Base-by-base conservation (phyloP, 768 basidiomycete species). In the Hygrocybe coccinea region DNA sequence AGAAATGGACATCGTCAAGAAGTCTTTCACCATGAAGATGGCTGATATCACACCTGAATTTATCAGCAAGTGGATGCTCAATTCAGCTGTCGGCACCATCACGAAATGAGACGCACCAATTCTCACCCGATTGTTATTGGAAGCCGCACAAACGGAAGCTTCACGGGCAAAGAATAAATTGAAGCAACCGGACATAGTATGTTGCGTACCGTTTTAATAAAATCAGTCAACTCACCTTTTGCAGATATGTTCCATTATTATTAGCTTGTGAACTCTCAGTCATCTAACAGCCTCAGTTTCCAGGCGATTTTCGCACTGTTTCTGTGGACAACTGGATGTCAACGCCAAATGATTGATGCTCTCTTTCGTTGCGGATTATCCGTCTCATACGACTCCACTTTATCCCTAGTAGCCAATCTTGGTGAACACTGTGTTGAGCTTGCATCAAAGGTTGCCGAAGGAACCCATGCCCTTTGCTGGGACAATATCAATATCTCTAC, bases 401-500 rank as follows among this genome's bases (percentile, higher is more conserved):
- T 58, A 7, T 54, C 49, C 12, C 49, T 52, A 1, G 29, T 61
- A n/a, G 33, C 54, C 15, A 37, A 24, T 9, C n/a, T 58, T 9
- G 33, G 48, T 7, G 15, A 34, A 11, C 22, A 46, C 24, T 60
- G 54, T 29, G 38, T 56, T 10, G 9, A 17, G 1, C 36, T 38
- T 1, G 54, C 59, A 8, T 29, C 29, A 2, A 24, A 50, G 3
- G 44, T 55, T n/a, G 29, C 43, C 0, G 17, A n/a, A 8, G 37
- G 52, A 12, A 35, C 44, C 0, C 54, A 62, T 19, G 43, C 49
- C 24, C 43, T 58, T 43, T 25, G 39, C 34, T 59, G 56, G 43
- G 59, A 57, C 51, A 74, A 72, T 39, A 61, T 70, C 47, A 68
- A 71, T 38, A 50, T 69, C 33, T 64, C 57, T 0, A 64, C 60